A percentile compares a stretch with the other conserved stretches of the same genome.
Conservation (phyloP, 768 basidiomycete genomes). For the Pisolithus marmoratus region DNA sequence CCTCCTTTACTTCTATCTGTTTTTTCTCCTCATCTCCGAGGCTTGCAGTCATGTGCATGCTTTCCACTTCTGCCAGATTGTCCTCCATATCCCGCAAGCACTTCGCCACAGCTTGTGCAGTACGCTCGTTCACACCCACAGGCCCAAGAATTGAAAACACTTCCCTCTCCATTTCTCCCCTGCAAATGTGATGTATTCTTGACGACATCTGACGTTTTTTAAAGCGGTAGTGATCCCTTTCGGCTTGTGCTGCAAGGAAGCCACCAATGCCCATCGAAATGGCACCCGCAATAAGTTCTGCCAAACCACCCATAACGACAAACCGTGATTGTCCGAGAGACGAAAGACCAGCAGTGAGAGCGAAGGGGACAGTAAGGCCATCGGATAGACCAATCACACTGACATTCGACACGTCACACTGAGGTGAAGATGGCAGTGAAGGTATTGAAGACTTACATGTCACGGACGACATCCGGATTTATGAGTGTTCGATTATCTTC, state of each 20-base stretch:
- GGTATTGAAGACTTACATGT: conserved; percentile 51
- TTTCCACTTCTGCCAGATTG: conserved; percentile 20
- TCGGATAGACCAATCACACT: conserved; percentile 74
- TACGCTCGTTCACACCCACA: conserved; percentile 80
- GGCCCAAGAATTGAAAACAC: conserved; percentile 83
- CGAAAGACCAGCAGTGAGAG: conserved; percentile 82
- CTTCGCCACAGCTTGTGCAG: conserved; percentile 77
- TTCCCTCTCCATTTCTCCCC: conserved; percentile 95
- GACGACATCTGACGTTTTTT: conserved; percentile 66
- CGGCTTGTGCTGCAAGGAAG: conserved; percentile 94
- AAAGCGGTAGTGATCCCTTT: conserved; percentile 91
- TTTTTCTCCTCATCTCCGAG: conserved; percentile 51
- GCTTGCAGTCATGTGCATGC: conserved; percentile 9
- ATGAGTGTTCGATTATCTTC: conserved; percentile 77
- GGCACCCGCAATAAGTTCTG: conserved; percentile 94
- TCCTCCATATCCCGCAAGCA: conserved; percentile 66
- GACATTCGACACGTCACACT: too few species aligned
- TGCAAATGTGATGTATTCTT: conserved; percentile 83
- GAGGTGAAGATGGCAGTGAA: too few species aligned
- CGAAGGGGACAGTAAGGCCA: conserved; percentile 89
- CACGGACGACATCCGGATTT: conserved; percentile 83
- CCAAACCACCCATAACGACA: conserved; percentile 89
- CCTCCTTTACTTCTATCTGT: conserved; percentile 59
- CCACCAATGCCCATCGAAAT: conserved; percentile 99
- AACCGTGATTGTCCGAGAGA: conserved; percentile 83